Base-by-base conservation (phyloP, 2,329 filamentous ascomycete genomes). In the Ascochyta lentis region DNA sequence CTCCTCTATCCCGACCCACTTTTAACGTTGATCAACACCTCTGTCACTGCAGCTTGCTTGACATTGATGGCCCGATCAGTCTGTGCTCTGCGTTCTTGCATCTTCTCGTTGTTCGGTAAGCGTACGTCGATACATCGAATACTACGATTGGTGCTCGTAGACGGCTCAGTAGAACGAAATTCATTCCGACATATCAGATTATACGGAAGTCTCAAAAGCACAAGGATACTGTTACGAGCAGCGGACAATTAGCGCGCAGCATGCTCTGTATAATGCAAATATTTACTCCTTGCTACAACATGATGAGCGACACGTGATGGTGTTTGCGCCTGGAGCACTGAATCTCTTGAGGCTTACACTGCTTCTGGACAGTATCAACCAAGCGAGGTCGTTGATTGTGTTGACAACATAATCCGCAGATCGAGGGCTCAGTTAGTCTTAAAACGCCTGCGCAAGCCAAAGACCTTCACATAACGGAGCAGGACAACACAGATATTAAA, bases 11-110 rank as follows among this genome's bases (percentile, higher is more conserved):
- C 12, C n/a, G 49, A 49, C 49, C 52, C 49, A 34, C 13, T 3
- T 15, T 37, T 16, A 51, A 42, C 16, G 43, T 56, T 56, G 54
- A 56, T 56, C 48, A 52, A 35, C 42, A 51, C 37, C 27, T 42
- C 16, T 31, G 33, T 42, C 47, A 37, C 22, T 7, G 26, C 13
- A 6, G 10, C n/a, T n/a, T 33, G 10, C n/a, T n/a, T 33, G 47
- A 42, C 43, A n/a, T 9, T 42, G 31, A 24, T 39, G 42, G 42
- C 47, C 37, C 12, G 47, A 51, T 56, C 53, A 56, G 38, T 47
- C 53, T 47, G 38, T 31, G 47, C 12, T 34, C 42, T 34, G 12
- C 43, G 23, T 39, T 31, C 13, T 23, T 39, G 37, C 37, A 26
- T 19, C 23, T 9, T 27, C 15, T 41, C 37, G 4, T 23, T n/a